A percentile compares a stretch with the other conserved stretches of the same genome.
Evolutionary conservation across 345 rosid genomes (phyloP).

Genomic region (Dimocarpus longan): DNA sequence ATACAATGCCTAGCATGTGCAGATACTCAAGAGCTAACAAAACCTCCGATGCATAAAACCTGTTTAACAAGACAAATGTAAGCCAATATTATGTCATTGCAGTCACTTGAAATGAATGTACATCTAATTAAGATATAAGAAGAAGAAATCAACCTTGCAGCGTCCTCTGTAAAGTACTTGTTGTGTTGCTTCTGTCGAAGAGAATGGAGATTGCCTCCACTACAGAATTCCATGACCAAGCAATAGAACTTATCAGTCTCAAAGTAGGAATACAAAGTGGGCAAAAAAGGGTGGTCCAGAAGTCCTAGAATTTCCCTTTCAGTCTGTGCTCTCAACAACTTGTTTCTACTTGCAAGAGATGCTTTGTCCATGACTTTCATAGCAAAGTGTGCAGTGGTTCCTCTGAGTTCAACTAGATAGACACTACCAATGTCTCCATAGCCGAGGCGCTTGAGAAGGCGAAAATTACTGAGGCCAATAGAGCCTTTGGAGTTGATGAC

Average conservation of each 20-base stretch:
- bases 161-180: conserved; percentile 69
- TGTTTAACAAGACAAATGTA: conserved; percentile 23
- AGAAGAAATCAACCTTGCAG: conserved; percentile 47
- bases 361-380: conserved; percentile 83
- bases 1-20: conserved; percentile 95
- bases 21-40: conserved; percentile 84
- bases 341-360: conserved; percentile 86
- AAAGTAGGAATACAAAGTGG: conserved; percentile 65
- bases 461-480: conserved; percentile 70
- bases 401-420: conserved; percentile 69
- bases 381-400: conserved; percentile 68
- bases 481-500: conserved; percentile 41
- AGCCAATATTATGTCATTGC: no score
- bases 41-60: conserved; percentile 92
- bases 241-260: conserved; percentile 71
- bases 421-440: conserved; percentile 92
- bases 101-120: no score
- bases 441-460: conserved; percentile 83
- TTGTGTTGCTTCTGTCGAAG: conserved; percentile 73
- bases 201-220: conserved; percentile 81
- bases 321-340: conserved; percentile 67
- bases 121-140: background rate
- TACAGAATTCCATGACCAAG: conserved; percentile 79
- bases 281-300: conserved; percentile 71
- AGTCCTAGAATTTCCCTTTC: conserved; percentile 70